Evolutionary conservation across 176 grass and related monocot genomes (phyloP), one percentile per base, ranked within the genome.

Genomic region (Themeda triandra): DNA sequence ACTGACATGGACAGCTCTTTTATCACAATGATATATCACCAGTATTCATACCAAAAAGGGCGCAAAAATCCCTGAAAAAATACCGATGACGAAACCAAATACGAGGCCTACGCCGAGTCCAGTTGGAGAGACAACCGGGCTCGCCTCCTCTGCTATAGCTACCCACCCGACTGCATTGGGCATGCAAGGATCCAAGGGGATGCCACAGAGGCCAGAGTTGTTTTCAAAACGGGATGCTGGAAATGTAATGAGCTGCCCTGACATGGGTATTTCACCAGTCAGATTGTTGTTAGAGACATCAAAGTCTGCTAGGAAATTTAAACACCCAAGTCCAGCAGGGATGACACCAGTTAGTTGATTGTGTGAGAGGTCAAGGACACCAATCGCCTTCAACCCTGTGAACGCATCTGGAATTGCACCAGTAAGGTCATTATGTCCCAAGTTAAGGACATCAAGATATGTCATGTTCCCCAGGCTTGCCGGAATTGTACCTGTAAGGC

Each of bases 251-350:
- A 98, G 89, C 86, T 95, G 93, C 2, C 96, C 96, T 0, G 89
- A 82, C 2, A 91, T 86, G 18, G 96, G 96, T 42, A 98, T 95
- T 1, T 86, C 78, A 10, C 96, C 96, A 2, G 86, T 87, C 45
- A 98, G 86, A 73, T 90, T 87, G 84, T 98, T 98, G 82, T 95
- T 90, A 69, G 96, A 98, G 72, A 95, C 89, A 40, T 98, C 96
- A 9, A 98, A 86, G 73, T 98, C 96, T 0, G 85, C 91, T 13
- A 98, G 83, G 29, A 69, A 81, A 75, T 3, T 86, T 51, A 95
- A 29, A 3, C 66, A 83, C 19, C 89, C 96, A 1, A 98, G 74
- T 6, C 51, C 93, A 0, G 89, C 49, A 13, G 96, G 96, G 54
- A 98, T 93, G 73, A 68, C 28, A 21, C 96, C 96, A 4, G 24